Conservation (phyloP, 2,329 filamentous ascomycete species). For the Colletotrichum sidae region DNA sequence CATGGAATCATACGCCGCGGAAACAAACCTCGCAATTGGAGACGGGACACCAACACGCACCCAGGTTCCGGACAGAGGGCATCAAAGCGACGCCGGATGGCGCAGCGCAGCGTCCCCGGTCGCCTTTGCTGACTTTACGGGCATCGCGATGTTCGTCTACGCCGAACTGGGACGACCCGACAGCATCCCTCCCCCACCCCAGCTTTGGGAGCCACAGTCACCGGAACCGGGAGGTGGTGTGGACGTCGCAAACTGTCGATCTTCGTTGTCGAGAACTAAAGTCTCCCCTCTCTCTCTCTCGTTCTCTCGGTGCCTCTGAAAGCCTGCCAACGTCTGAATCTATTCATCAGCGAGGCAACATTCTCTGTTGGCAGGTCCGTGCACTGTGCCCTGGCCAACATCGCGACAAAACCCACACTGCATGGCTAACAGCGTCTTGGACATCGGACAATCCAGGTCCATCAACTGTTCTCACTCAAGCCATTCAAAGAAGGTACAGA, state of each 20-base stretch:
- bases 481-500: too few species aligned
- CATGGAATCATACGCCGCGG: background rate
- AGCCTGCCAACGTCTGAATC: too few species aligned
- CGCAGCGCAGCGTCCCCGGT: constrained; percentile 22
- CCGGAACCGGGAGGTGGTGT: background rate
- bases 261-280: background rate
- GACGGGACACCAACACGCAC: background rate
- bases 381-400: too few species aligned
- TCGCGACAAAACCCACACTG: too few species aligned
- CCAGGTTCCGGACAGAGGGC: constrained; percentile 2
- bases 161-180: constrained; percentile 1
- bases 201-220: constrained; percentile 25
- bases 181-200: constrained; percentile 2
- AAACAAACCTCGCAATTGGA: background rate
- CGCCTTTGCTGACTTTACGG: constrained; percentile 1
- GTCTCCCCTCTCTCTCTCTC: too few species aligned
- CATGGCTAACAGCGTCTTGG: too few species aligned
- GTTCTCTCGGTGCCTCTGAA: too few species aligned
- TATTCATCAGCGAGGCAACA: too few species aligned
- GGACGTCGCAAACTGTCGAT: background rate
- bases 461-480: too few species aligned
- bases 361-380: too few species aligned
- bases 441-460: too few species aligned
- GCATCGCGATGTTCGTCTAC: constrained; percentile 7
- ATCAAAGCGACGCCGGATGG: background rate